A percentile compares a stretch with the other conserved stretches of the same genome.
phyloP scores from a whole-genome alignment of 345 rosid genomes.

The Lagerstroemia speciosa region DNA sequence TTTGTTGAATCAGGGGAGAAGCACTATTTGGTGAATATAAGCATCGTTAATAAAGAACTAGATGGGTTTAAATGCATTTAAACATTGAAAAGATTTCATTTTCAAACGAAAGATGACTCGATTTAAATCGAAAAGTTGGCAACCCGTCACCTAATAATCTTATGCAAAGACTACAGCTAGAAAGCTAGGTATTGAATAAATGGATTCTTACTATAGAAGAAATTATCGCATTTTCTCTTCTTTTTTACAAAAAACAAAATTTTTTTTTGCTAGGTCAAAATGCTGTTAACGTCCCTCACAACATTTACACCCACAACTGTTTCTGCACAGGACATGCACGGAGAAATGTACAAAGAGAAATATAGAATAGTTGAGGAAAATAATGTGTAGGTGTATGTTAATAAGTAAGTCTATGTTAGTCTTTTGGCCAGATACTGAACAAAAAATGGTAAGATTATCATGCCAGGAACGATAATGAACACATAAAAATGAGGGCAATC shows the following conservation, averaged over 20 bases:
- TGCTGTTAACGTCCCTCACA: not conserved
- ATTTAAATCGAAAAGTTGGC: not conserved
- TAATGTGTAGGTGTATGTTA: not conserved
- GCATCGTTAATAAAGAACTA: not conserved
- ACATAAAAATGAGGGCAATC: not conserved
- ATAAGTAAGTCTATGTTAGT: not conserved
- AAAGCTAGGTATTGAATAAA: not conserved
- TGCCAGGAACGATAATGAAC: not conserved
- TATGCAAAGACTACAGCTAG: not conserved
- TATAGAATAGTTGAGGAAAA: not conserved
- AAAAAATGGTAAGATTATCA: not conserved
- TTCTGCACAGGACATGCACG: not conserved
- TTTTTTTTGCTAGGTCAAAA: not conserved
- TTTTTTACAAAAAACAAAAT: not conserved
- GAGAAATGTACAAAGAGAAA: not conserved
- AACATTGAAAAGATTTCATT: not conserved
- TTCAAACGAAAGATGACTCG: not conserved
- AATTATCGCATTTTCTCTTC: not conserved
- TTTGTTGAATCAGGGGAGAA: not conserved
- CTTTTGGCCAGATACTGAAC: not conserved
- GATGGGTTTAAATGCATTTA: not conserved
- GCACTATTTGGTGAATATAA: not conserved
- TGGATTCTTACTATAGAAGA: not conserved
- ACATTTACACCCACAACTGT: not conserved
- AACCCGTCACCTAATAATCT: not conserved